These are phyloP conservation scores for Geum urbanum DNA, from an alignment of 306 rosid genomes.

Conservation along the genomic window DNA sequence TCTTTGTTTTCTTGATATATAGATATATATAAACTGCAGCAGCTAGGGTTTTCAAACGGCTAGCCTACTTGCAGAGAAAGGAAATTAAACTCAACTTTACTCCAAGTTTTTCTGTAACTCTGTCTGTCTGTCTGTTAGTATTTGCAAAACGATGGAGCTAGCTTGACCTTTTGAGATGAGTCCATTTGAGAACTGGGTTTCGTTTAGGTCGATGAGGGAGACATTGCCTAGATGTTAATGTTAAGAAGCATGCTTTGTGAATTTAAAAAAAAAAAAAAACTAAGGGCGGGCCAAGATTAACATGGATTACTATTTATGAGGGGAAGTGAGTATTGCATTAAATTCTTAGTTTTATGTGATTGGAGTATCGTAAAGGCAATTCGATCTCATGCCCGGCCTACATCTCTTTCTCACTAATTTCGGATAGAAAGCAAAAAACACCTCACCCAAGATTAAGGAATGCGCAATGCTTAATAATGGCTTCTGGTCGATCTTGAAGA, in stretches of 20 bases:
- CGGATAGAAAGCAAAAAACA: constrained; percentile 16
- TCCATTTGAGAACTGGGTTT: constrained; percentile 42
- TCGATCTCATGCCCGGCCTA: constrained; percentile 16
- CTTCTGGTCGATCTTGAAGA: constrained; percentile 26
- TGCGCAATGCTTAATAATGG: constrained; percentile 24
- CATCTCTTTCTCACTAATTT: constrained; percentile 2
- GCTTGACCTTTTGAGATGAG: constrained; percentile 27
- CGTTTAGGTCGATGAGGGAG: constrained; percentile 36
- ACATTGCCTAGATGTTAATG: constrained; percentile 44
- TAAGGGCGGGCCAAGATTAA: constrained; percentile 8
- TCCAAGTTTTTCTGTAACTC: constrained; percentile 16
- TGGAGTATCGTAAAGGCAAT: constrained; percentile 47
- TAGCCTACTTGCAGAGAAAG: constrained; percentile 8
- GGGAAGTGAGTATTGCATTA: constrained; percentile 18
- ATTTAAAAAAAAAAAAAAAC: background rate
- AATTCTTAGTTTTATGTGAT: constrained; percentile 45
- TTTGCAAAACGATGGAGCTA: background rate
- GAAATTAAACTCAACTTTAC: constrained; percentile 7
- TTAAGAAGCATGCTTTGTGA: constrained; percentile 34
- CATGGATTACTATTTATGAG: constrained; percentile 34
- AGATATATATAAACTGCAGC: background rate
- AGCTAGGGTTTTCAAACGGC: constrained; percentile 19
- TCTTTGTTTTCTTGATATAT: background rate
- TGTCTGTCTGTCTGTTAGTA: constrained; percentile 15
- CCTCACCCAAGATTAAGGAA: constrained; percentile 18